Base-by-base conservation (phyloP, 2,329 filamentous ascomycete species). In the Tympanopsis confertula region DNA sequence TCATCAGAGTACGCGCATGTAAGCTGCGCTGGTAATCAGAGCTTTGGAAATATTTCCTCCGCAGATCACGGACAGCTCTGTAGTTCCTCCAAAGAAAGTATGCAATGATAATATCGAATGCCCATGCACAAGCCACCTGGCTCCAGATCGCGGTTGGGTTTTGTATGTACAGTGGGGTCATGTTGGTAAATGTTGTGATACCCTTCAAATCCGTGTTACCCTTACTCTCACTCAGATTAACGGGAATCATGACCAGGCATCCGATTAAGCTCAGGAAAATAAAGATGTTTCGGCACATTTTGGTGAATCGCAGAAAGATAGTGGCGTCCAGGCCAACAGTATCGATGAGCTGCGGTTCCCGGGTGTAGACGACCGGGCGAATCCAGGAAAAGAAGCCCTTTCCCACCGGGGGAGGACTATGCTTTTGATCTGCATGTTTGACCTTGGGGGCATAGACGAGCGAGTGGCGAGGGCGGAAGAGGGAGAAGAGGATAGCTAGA, bases 31-130 rank as follows among this genome's bases (percentile, higher is more conserved):
- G 74, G 45, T 81, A 82, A 10, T 81, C 78, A 0, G 68, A 55
- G 43, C 69, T 78, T 45, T 78, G 63, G 44, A 81, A 74, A 45
- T 78, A 80, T 19, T 62, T 59, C 39, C 71, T 65, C 44, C 76
- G 61, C 45, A 82, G 51, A 4, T 54, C 55, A 12, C 63, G 55
- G 3, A 82, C 62, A 1, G 64, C 71, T 5, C 63, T 60, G 51
- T 82, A 82, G 40, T 78, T 82, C 47, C 60, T 62, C 75, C 76
- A 82, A 14, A 82, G 54, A 44, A 81, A 81, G 42, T 62, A 74
- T 37, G 62, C 68, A 13, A 82, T 63, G 28, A 79, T 65, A 17
- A 68, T 51, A 49, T 78, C 67, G 49, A 80, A 76, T 1, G 66
- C 43, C 57, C 72, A 81, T 4, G 74, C 69, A 37, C 68, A 60